Evolutionary conservation across 2,329 filamentous ascomycete genomes (phyloP).

Genomic region (Penicillium polonicum): DNA sequence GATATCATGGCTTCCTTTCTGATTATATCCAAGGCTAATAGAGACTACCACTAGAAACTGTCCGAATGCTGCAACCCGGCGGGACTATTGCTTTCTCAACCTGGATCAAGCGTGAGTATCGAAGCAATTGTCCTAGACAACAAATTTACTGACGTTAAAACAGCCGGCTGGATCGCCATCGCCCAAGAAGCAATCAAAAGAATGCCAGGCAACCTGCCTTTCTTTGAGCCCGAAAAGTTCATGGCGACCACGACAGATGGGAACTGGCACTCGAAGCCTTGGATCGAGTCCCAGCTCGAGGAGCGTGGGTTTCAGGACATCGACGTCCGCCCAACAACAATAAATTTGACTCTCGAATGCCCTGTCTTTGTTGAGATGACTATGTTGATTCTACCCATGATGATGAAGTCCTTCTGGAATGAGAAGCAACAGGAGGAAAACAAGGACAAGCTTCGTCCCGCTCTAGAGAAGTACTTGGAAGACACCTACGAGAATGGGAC

Average conservation of each 20-base stretch:
- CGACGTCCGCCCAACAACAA: slow-evolving; percentile 20
- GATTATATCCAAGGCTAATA: background rate
- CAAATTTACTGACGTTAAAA: background rate
- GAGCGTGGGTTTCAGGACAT: slow-evolving; percentile 27
- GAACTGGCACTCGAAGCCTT: slow-evolving; percentile 26
- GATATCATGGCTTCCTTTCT: background rate
- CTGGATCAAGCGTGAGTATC: slow-evolving; percentile 35
- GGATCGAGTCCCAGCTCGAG: slow-evolving; percentile 24
- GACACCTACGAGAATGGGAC: slow-evolving; percentile 25
- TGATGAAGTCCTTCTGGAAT: slow-evolving; percentile 31
- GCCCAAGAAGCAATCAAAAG: slow-evolving; percentile 26
- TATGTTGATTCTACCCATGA: slow-evolving; percentile 20
- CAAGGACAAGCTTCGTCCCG: slow-evolving; percentile 21
- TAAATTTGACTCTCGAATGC: slow-evolving; percentile 13
- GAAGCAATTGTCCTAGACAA: background rate
- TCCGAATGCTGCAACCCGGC: slow-evolving; percentile 36
- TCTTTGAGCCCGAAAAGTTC: slow-evolving; percentile 26
- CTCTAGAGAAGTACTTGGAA: slow-evolving; percentile 26
- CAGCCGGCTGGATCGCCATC: slow-evolving; percentile 31
- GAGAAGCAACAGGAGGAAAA: slow-evolving; percentile 27
- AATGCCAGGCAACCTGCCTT: slow-evolving; percentile 28
- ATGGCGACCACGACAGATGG: slow-evolving; percentile 13
- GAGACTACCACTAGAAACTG: slow-evolving; percentile 25
- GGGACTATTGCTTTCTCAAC: slow-evolving; percentile 37
- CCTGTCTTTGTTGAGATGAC: slow-evolving; percentile 24